A percentile compares a stretch with the other conserved stretches of the same genome.
phyloP scores from a whole-genome alignment of 1,139 yeast genomes.

The Meyerozyma athensensis region DNA sequence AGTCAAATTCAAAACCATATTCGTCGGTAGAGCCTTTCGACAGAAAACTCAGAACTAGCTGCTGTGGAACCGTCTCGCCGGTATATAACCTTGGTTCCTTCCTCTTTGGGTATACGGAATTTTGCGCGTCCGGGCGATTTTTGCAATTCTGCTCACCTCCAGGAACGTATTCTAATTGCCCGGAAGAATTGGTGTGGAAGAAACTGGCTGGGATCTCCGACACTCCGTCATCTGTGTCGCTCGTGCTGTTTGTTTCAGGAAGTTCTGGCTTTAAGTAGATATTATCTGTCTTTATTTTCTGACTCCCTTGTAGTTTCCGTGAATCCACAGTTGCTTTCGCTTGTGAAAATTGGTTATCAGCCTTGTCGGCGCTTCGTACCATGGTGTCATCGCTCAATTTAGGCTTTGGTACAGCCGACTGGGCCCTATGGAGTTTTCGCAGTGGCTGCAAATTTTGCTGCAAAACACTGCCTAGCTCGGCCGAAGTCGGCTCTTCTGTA shows the following conservation, averaged over 20 bases:
- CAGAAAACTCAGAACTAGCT: background rate
- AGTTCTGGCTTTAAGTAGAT: too few species aligned
- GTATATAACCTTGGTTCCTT: background rate
- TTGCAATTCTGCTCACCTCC: background rate
- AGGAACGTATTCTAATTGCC: background rate
- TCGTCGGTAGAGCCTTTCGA: background rate
- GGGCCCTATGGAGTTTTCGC: too few species aligned
- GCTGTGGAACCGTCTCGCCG: background rate
- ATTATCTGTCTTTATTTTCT: too few species aligned
- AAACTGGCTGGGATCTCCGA: background rate
- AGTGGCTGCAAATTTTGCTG: too few species aligned
- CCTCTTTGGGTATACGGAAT: conserved; percentile 1
- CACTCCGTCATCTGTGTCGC: background rate
- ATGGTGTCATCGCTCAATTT: too few species aligned
- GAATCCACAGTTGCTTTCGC: too few species aligned
- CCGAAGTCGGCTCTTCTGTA: too few species aligned
- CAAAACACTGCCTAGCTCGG: too few species aligned
- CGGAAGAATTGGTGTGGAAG: background rate
- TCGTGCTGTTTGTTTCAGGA: background rate
- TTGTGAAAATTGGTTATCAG: too few species aligned
- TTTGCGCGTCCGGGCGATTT: background rate
- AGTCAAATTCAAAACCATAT: conserved; percentile 2
- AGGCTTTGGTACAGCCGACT: too few species aligned
- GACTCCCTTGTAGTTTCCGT: too few species aligned
- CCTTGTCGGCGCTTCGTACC: too few species aligned